Evolutionary conservation across 371 early-diverging fungal genomes (phyloP), one percentile per base, ranked within the genome.

Genomic region (Mortierella sp.): DNA sequence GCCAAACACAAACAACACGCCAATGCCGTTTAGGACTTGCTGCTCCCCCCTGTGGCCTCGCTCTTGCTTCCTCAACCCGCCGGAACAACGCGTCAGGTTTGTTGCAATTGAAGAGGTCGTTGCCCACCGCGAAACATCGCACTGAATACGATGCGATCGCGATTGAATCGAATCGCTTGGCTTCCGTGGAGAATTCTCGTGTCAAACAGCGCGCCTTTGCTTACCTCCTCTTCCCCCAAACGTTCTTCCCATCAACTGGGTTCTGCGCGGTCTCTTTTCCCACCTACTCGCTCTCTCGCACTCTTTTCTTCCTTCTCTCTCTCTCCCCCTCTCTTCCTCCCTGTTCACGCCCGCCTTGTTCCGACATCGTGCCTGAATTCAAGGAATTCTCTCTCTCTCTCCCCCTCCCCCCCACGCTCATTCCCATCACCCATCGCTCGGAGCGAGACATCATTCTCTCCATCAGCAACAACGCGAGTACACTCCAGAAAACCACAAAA

Each of bases 281-380:
- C 34, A 34, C 34, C 34, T 34, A 10, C 45, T 43, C 41, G 41
- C 53, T 38, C 34, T 50, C 41, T 43, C 30, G 43, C 34, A 56
- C 30, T 42, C 51, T 16, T 42, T 54, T 54, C 50, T 26, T 61
- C 41, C 47, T 58, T 38, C 34, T 50, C 41, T 43, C 30, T 51
- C 34, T 64, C 30, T 42, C 51, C 54, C 27, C 12, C 30, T 57
- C 24, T 47, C 39, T 28, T 59, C 45, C 41, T 61, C 41, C 31
- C 43, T 51, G 45, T 71, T 71, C 66, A 52, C 71, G 34, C 54
- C 43, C 66, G 56, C 66, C 61, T 64, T 65, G 65, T 61, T 54
- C 61, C 26, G 72, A 61, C 72, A 72, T 66, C 49, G 72, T 66
- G 72, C 54, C 54, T 72, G 72, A 72, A 72, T 71, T 71, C 72